Evolutionary conservation across 148 eudicot species (phyloP), one percentile per base, ranked within the genome.

Genomic region (Arctostaphylos glauca): DNA sequence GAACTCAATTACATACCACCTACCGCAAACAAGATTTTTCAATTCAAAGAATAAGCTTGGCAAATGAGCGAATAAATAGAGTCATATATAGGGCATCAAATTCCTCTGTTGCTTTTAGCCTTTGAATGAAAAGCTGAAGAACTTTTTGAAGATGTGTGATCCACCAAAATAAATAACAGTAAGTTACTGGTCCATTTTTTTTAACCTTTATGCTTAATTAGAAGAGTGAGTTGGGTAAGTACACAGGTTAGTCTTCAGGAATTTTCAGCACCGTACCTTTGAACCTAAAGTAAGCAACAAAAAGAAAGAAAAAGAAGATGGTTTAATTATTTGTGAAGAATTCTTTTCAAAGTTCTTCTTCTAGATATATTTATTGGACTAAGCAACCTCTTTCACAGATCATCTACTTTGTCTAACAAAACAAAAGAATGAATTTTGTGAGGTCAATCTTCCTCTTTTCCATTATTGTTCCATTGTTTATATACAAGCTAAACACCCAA

Each of bases 51-150:
- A 66, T 25, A 25, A 4, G 71, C 0, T 66, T 16, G 10, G 44
- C 44, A 12, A 12, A 23, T 66, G 2, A 4, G 71, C 3, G 38
- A 12, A 66, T 66, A 16, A 5, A 4, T 25, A 66, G 10, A 10
- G n/a, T n/a, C n/a, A n/a, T n/a, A n/a, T n/a, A n/a, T n/a, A 10
- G 68, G 70, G 70, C 70, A 64, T 66, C 71, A 10, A 66, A 66
- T 66, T 66, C 44, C 71, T 10, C 0, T 66, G 43, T 25, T 25
- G 1, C 38, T 66, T 66, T 23, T 3, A n/a, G 0, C 15, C 3
- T 8, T 25, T 66, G 9, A 23, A 0, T 12, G 4, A 21, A 62
- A 62, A 62, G 68, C 12, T 23, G 3, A 62, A 23, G 4, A 66
- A 25, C 71, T 66, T 66, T 66, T 25, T 12, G 18, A 66, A 25